Percentiles rank a stretch among this genome's conserved stretches.
Conservation (phyloP, 2,329 filamentous ascomycete species). For the Clarireedia homoeocarpa region DNA sequence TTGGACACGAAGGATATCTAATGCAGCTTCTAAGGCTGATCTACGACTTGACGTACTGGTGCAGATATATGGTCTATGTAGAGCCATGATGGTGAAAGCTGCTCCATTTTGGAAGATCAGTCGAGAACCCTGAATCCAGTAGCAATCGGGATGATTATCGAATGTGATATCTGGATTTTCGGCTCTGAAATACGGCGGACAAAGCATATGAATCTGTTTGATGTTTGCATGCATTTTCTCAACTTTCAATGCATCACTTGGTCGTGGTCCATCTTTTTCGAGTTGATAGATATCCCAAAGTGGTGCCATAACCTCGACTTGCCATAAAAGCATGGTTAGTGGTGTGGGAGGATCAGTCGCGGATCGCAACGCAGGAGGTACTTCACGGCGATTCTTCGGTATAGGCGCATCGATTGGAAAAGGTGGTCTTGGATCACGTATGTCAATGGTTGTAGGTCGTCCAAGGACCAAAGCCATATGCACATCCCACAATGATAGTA, state of each 20-base stretch:
- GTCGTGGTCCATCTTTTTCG: constrained; percentile 47
- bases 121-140: constrained; percentile 44
- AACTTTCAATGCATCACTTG: constrained; percentile 45
- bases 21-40: constrained; percentile 47
- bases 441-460: constrained; percentile 41
- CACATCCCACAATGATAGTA: constrained; percentile 39
- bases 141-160: constrained; percentile 44
- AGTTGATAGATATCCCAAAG: constrained; percentile 44
- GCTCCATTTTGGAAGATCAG: constrained; percentile 39
- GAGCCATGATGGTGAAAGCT: constrained; percentile 48
- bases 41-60: constrained; percentile 45
- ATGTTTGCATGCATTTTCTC: constrained; percentile 46
- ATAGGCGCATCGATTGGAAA: constrained; percentile 46
- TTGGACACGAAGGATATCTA: constrained; percentile 49
- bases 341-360: constrained; percentile 46
- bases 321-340: constrained; percentile 45
- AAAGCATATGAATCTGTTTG: constrained; percentile 38
- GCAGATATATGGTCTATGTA: constrained; percentile 57
- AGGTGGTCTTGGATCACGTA: constrained; percentile 38
- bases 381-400: constrained; percentile 40
- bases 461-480: constrained; percentile 31
- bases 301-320: constrained; percentile 39
- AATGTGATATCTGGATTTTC: constrained; percentile 50
- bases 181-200: constrained; percentile 45
- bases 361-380: constrained; percentile 39